Percentiles rank a stretch among this genome's conserved stretches.
Evolutionary conservation across 805 yeast species (phyloP).

Genomic region (Hanseniaspora guilliermondii): DNA sequence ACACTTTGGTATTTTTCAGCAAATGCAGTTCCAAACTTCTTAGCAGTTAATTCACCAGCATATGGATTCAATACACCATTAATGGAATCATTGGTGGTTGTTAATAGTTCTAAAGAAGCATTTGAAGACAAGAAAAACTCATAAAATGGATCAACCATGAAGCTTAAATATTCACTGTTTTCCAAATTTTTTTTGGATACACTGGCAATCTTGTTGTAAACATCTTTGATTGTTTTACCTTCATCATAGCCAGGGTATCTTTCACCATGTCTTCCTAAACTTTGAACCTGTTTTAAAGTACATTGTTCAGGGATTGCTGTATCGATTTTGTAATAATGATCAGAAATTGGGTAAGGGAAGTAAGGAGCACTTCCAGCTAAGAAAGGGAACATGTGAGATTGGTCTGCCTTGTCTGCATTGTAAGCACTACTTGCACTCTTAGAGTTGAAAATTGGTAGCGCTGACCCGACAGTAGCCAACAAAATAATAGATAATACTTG

Average conservation of each 20-base stretch:
- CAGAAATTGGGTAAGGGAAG: constrained; percentile 27
- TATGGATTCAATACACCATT: constrained; percentile 27
- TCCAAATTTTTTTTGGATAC: constrained; percentile 28
- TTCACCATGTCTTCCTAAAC: constrained; percentile 69
- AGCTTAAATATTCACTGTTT: constrained; percentile 34
- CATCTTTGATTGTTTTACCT: constrained; percentile 13
- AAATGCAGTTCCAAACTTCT: constrained; percentile 35
- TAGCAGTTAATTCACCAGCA: constrained; percentile 36
- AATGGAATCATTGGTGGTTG: constrained; percentile 22
- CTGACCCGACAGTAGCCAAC: neutral
- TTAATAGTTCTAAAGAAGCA: constrained; percentile 34
- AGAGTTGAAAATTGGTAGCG: neutral
- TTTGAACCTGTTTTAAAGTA: constrained; percentile 51
- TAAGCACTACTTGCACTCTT: neutral
- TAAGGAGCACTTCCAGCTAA: constrained; percentile 49
- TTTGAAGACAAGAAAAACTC: constrained; percentile 35
- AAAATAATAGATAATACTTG: neutral
- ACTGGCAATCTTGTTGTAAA: constrained; percentile 18
- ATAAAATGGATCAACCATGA: constrained; percentile 34
- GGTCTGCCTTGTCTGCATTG: constrained; percentile 10
- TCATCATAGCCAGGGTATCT: constrained; percentile 49
- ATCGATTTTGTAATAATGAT: constrained; percentile 41
- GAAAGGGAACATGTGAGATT: constrained; percentile 32
- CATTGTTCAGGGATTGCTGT: constrained; percentile 39
- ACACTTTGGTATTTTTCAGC: constrained; percentile 34